Conservation (phyloP, 441 rosid species). For the Daphne laureola region DNA sequence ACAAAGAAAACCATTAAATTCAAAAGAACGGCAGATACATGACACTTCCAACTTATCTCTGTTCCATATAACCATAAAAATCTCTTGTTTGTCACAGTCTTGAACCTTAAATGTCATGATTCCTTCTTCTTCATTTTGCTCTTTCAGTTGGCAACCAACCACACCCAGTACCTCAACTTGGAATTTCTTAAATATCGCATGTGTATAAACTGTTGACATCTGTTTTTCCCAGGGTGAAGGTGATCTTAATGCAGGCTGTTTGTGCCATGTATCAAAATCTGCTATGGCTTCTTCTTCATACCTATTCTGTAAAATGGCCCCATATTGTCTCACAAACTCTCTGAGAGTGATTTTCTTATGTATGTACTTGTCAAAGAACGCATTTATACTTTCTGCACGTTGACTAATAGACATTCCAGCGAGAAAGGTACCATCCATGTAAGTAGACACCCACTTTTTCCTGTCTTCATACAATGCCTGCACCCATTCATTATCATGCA, state of each 20-base stretch:
- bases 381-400: constrained; percentile 50
- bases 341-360: constrained; percentile 52
- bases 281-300: constrained; percentile 42
- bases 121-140: constrained; percentile 40
- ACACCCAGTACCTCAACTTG: constrained; percentile 51
- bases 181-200: constrained; percentile 36
- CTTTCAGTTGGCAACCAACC: constrained; percentile 67
- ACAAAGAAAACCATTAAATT: constrained; percentile 58
- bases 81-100: constrained; percentile 51
- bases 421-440: constrained; percentile 30
- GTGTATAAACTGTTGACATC: constrained; percentile 39
- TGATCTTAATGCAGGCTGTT: constrained; percentile 53
- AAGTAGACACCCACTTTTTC: constrained; percentile 37
- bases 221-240: constrained; percentile 74
- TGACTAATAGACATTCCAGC: constrained; percentile 54
- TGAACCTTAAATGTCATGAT: constrained; percentile 40
- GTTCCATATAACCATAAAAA: constrained; percentile 31
- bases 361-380: constrained; percentile 55
- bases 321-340: constrained; percentile 44
- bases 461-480: constrained; percentile 36
- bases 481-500: constrained; percentile 36
- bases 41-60: constrained; percentile 34
- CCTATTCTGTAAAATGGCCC: constrained; percentile 31
- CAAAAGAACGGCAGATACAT: constrained; percentile 40
- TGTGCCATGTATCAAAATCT: constrained; percentile 59